Percentiles rank a stretch among this genome's conserved stretches.
Conservation (phyloP, 257 asterid species). For the Solanum arcanum region DNA sequence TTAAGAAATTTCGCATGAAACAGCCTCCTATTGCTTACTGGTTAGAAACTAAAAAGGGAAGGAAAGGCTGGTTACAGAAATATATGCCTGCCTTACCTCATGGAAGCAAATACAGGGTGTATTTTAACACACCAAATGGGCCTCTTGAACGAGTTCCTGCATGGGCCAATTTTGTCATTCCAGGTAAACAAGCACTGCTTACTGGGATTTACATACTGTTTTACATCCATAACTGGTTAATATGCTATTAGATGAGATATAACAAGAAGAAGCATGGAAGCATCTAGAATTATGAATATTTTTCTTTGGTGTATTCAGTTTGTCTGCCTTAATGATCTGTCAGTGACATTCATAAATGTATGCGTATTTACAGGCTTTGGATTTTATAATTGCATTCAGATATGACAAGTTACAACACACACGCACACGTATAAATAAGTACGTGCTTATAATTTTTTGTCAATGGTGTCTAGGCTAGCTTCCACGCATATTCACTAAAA, state of each 20-base stretch:
- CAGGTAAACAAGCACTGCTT: constrained; percentile 45
- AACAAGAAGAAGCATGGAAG: neutral
- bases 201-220: constrained; percentile 9
- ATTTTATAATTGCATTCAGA: neutral
- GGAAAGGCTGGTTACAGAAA: constrained; percentile 88
- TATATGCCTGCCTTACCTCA: constrained; percentile 81
- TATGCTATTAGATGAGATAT: neutral
- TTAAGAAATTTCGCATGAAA: constrained; percentile 54
- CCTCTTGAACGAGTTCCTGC: constrained; percentile 97
- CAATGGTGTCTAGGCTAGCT: neutral
- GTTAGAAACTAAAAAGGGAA: constrained; percentile 91
- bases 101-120: constrained; percentile 89
- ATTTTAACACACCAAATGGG: constrained; percentile 82
- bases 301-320: neutral
- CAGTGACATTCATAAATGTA: neutral
- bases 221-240: neutral
- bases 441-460: neutral
- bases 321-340: neutral
- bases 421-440: neutral
- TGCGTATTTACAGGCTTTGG: neutral
- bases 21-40: constrained; percentile 91
- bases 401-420: neutral
- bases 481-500: neutral
- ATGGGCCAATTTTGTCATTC: constrained; percentile 93
- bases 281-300: neutral